phyloP scores from a whole-genome alignment of 306 rosid genomes.

The Parietaria judaica region DNA sequence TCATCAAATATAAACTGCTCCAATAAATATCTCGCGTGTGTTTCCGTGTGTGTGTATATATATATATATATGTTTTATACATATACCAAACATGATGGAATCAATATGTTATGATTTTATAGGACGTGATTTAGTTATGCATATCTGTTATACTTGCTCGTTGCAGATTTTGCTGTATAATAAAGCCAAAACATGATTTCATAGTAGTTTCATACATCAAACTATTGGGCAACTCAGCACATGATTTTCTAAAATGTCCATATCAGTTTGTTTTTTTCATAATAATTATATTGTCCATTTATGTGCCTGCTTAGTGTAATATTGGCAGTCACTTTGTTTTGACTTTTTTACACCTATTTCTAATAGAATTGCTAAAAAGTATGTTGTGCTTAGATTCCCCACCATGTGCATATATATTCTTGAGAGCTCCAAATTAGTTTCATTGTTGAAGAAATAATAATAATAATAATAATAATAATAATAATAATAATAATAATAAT shows the following conservation, averaged over 20 bases:
- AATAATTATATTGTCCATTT: neutral
- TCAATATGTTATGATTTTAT: no score
- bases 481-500: neutral
- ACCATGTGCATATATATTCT: neutral
- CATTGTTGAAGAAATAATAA: neutral
- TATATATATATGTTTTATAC: no score
- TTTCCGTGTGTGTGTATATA: no score
- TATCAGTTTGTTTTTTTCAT: neutral
- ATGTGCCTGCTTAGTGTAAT: neutral
- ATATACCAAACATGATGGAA: no score
- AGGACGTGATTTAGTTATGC: no score
- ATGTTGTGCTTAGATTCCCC: slow-evolving; percentile 9
- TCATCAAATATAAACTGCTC: no score
- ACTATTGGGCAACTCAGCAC: neutral
- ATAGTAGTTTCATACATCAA: neutral
- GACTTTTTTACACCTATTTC: slow-evolving; percentile 10
- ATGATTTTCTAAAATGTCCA: neutral
- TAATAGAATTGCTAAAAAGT: neutral
- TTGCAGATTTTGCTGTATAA: neutral
- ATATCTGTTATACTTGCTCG: neutral
- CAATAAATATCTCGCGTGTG: no score
- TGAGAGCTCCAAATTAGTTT: neutral
- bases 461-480: no score
- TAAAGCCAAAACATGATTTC: neutral
- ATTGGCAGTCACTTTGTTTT: neutral